These are phyloP conservation scores for Cronartium quercuum DNA, from an alignment of 1,284 basidiomycete species.

Conservation along the genomic window DNA sequence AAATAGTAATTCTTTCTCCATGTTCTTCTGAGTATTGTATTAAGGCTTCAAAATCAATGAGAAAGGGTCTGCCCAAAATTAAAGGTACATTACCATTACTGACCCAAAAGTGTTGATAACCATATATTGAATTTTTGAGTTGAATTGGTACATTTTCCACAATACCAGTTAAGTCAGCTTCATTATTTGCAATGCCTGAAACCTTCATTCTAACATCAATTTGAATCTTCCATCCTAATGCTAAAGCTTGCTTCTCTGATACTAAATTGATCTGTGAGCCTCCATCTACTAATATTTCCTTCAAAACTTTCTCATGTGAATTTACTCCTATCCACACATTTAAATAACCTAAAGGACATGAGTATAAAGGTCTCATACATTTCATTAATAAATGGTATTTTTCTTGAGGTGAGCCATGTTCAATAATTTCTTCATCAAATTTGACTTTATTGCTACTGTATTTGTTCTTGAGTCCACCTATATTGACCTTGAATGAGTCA, in stretches of 20 bases:
- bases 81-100: background rate
- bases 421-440: too few species aligned
- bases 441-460: too few species aligned
- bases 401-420: too few species aligned
- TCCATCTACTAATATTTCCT: background rate
- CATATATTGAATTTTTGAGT: background rate
- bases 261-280: background rate
- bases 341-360: background rate
- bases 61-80: background rate
- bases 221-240: too few species aligned
- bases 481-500: too few species aligned
- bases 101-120: background rate
- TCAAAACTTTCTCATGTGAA: background rate
- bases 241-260: background rate
- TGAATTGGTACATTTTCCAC: background rate
- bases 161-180: background rate
- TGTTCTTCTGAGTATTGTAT: too few species aligned
- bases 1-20: background rate
- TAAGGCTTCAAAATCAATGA: background rate
- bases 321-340: background rate
- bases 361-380: background rate
- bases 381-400: too few species aligned
- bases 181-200: background rate
- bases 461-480: too few species aligned
- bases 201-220: background rate